phyloP scores from a whole-genome alignment of 106 monocot species.

The Vanilla planifolia region DNA sequence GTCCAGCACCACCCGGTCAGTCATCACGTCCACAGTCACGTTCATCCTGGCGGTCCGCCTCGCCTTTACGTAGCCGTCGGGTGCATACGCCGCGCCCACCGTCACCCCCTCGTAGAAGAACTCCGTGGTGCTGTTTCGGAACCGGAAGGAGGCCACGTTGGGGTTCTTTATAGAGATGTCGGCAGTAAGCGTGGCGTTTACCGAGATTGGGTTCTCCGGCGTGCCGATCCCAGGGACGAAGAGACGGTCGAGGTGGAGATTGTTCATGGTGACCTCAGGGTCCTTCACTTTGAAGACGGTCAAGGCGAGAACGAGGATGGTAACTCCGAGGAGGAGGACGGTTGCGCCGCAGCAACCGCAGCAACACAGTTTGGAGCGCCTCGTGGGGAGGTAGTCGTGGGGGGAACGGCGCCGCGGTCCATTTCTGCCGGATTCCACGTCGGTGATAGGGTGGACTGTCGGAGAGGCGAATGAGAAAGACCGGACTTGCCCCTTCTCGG shows the following conservation, averaged over 20 bases:
- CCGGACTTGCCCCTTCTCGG: too few relatives aligned
- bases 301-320: slow-evolving; percentile 54
- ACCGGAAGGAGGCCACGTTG: slow-evolving; percentile 67
- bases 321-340: slow-evolving; percentile 35
- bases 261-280: slow-evolving; percentile 48
- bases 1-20: slow-evolving; percentile 16
- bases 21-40: slow-evolving; percentile 59
- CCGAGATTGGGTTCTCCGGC: slow-evolving; percentile 3
- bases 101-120: slow-evolving; percentile 41
- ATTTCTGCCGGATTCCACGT: too few relatives aligned
- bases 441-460: too few relatives aligned
- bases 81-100: slow-evolving; percentile 59
- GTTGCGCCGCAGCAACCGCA: slow-evolving; percentile 34
- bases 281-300: slow-evolving; percentile 60
- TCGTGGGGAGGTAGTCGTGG: too few relatives aligned
- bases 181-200: slow-evolving; percentile 54
- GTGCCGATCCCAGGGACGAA: not conserved
- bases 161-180: slow-evolving; percentile 74
- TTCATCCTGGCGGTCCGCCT: slow-evolving; percentile 52
- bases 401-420: too few relatives aligned
- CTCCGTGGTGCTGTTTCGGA: slow-evolving; percentile 54
- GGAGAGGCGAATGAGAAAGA: too few relatives aligned
- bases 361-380: slow-evolving; percentile 32
- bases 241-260: slow-evolving; percentile 19
- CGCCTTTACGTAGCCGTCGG: slow-evolving; percentile 34